Evolutionary conservation across 208 protist genomes (phyloP).

Genomic region (Leishmania tropica): DNA sequence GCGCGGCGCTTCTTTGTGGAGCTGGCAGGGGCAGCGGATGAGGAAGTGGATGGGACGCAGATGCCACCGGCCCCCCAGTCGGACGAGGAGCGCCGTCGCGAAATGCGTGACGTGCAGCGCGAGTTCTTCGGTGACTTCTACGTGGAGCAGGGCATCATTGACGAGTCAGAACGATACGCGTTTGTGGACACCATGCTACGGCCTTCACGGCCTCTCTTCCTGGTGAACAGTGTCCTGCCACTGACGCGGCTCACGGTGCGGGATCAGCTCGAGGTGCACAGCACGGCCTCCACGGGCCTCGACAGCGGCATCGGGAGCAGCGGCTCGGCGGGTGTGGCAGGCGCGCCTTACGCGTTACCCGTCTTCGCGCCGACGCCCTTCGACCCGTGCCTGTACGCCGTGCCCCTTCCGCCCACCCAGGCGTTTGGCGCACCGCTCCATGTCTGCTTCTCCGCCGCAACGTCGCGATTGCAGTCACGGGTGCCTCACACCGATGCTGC

Average conservation of each 20-base stretch:
- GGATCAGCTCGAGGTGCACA: conserved; percentile 63
- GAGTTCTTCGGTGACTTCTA: conserved; percentile 85
- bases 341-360: neutral
- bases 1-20: conserved; percentile 70
- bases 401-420: conserved; percentile 48
- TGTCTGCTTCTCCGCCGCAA: conserved; percentile 40
- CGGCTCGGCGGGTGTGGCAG: neutral
- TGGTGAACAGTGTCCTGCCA: conserved; percentile 53
- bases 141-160: conserved; percentile 56
- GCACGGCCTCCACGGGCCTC: neutral
- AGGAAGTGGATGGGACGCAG: conserved; percentile 51
- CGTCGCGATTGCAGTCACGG: conserved; percentile 14
- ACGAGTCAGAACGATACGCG: conserved; percentile 26
- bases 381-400: conserved; percentile 43
- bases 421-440: conserved; percentile 37
- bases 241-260: conserved; percentile 64
- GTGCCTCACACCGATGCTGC: neutral
- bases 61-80: conserved; percentile 33
- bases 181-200: conserved; percentile 70
- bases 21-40: conserved; percentile 55
- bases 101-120: conserved; percentile 57
- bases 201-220: conserved; percentile 46
- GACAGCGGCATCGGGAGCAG: neutral
- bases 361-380: conserved; percentile 41
- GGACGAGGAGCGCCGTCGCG: conserved; percentile 59